These are phyloP conservation scores for Paramyrothecium sp. DNA, from an alignment of 2,329 filamentous ascomycete species.

Conservation along the genomic window DNA sequence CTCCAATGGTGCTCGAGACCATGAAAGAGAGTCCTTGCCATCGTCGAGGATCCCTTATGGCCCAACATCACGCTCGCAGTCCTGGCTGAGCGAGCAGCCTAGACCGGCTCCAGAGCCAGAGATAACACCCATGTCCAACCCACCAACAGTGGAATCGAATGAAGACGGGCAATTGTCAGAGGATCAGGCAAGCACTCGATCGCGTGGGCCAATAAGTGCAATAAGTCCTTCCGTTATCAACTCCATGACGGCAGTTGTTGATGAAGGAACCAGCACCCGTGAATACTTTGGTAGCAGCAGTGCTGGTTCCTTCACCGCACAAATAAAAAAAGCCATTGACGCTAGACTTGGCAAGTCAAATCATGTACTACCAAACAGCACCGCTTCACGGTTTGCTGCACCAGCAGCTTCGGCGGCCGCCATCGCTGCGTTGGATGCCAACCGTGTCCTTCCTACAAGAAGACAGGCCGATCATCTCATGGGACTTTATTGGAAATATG, in stretches of 20 bases:
- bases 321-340: slow-evolving; percentile 43
- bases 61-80: slow-evolving; percentile 3
- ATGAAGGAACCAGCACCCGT: slow-evolving; percentile 35
- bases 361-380: neutral
- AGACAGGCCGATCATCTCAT: slow-evolving; percentile 43
- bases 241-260: slow-evolving; percentile 44
- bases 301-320: slow-evolving; percentile 43
- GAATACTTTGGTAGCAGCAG: slow-evolving; percentile 48
- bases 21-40: neutral
- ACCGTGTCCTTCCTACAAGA: slow-evolving; percentile 42
- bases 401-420: neutral
- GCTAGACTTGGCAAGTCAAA: slow-evolving; percentile 17
- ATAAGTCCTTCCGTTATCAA: slow-evolving; percentile 33
- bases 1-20: neutral
- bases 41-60: neutral
- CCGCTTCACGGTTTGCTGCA: neutral
- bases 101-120: slow-evolving; percentile 8
- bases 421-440: slow-evolving; percentile 17
- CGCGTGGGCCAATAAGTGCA: neutral
- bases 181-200: neutral
- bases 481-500: slow-evolving; percentile 43
- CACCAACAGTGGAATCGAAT: neutral
- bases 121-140: slow-evolving; percentile 3
- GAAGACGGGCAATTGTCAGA: neutral
- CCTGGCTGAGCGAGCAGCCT: slow-evolving; percentile 9